These are phyloP conservation scores for Chlamydomonas reinhardtii DNA, from an alignment of 163 green algal species.

Conservation along the genomic window DNA sequence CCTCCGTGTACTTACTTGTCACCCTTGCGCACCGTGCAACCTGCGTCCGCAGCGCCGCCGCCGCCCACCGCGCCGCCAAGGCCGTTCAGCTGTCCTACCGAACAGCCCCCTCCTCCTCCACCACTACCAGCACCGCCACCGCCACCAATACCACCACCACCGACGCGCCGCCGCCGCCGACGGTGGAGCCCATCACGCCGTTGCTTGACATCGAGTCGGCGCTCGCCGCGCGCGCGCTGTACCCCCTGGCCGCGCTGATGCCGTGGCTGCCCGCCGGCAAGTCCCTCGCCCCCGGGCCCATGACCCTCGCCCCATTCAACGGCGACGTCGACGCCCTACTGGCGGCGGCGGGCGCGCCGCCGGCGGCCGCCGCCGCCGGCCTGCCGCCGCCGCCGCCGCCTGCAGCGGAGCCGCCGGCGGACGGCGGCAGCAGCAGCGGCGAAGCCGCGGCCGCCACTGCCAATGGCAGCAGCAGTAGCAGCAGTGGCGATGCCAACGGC, in stretches of 20 bases:
- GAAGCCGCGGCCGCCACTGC: no score
- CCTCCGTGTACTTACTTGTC: no score
- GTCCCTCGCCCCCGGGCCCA: not conserved
- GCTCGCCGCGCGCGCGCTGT: not conserved
- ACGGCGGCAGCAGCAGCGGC: not conserved
- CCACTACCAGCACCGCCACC: no score
- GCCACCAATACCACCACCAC: not conserved
- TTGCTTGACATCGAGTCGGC: not conserved
- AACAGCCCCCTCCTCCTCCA: not conserved
- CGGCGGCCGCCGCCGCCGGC: no score
- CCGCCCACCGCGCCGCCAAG: slow-evolving; percentile 56
- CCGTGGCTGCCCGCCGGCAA: not conserved
- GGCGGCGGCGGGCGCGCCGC: not conserved
- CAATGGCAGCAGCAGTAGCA: not conserved
- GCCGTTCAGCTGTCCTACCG: slow-evolving; percentile 57
- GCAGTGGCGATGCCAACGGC: not conserved
- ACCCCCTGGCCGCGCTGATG: not conserved
- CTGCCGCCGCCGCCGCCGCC: no score
- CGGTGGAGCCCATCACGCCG: not conserved
- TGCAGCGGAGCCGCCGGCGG: not conserved
- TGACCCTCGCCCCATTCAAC: not conserved
- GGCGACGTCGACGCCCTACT: not conserved
- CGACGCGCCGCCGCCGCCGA: not conserved
- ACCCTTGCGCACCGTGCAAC: no score
- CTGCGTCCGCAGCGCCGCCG: slow-evolving; percentile 10